Evolutionary conservation across 306 rosid genomes (phyloP), one percentile per base, ranked within the genome.

Genomic region (Corylus heterophylla): DNA sequence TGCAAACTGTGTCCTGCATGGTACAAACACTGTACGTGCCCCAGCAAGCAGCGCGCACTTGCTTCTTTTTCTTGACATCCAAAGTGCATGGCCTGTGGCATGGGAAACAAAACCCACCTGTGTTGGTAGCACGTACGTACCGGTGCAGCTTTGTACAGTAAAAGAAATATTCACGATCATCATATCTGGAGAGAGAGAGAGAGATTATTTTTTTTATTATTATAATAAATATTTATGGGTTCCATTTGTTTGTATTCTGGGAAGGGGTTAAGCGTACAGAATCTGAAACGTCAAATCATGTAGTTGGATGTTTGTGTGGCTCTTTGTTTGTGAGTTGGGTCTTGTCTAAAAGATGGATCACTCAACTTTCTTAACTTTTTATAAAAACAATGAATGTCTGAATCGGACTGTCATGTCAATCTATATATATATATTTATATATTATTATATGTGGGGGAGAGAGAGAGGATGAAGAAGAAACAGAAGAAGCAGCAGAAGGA

Each of bases 241-340:
- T 20, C 12, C 64, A 1, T 16, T 63, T 13, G 73, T 27, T 81
- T 87, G 89, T 82, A 69, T 1, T 42, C 66, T 63, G 71, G 81
- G 89, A 88, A 69, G 12, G 76, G 66, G 87, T 71, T 71, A 81
- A 86, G 80, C 82, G 90, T 54, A 76, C 78, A 94, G 94, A 94
- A 94, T 94, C 98, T 88, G 97, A 92, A 89, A 92, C 79, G 97
- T 94, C 97, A 90, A 92, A 94, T 92, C 98, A 69, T 73, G 89
- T 69, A 13, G 85, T 80, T 82, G 74, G 93, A 86, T 76, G 83
- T 82, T 85, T 80, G 87, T 79, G 92, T 56, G 86, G 71, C 67
- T 49, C 56, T 76, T 68, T 74, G 79, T 42, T 63, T 71, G 79
- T 71, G 75, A 79, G 83, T 84, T 84, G 87, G 86, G 89, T 85